phyloP scores from a whole-genome alignment of 1,139 yeast species.

The Suhomyces wounanorum region DNA sequence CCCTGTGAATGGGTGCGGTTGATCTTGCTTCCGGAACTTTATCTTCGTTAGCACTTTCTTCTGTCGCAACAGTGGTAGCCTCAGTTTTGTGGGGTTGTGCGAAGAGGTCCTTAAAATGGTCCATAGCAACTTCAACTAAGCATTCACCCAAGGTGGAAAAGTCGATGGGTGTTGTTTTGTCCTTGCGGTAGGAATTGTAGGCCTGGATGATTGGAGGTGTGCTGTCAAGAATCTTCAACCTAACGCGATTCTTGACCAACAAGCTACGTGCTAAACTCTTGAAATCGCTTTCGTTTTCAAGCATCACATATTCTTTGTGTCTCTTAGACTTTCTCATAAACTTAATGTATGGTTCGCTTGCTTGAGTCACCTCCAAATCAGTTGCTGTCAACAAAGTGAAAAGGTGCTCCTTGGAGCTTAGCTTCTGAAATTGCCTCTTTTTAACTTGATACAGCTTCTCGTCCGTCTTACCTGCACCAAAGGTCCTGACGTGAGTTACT shows the following conservation, averaged over 20 bases:
- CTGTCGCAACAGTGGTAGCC: not conserved
- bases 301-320: slow-evolving; percentile 40
- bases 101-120: slow-evolving; percentile 26
- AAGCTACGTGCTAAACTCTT: slow-evolving; percentile 48
- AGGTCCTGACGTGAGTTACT: slow-evolving; percentile 15
- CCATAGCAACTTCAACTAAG: slow-evolving; percentile 27
- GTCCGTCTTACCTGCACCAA: slow-evolving; percentile 3
- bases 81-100: slow-evolving; percentile 1
- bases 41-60: not conserved
- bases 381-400: slow-evolving; percentile 14
- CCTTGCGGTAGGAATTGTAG: slow-evolving; percentile 11
- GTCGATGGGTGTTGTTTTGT: slow-evolving; percentile 19
- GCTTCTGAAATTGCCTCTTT: slow-evolving; percentile 8
- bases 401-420: slow-evolving; percentile 17
- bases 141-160: slow-evolving; percentile 27
- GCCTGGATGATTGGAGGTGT: slow-evolving; percentile 3
- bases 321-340: slow-evolving; percentile 45
- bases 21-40: not conserved
- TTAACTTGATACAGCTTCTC: slow-evolving; percentile 6
- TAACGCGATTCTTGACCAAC: slow-evolving; percentile 44
- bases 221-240: slow-evolving; percentile 30
- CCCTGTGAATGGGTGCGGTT: slow-evolving; percentile 37
- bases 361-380: slow-evolving; percentile 10
- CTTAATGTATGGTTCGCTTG: slow-evolving; percentile 12
- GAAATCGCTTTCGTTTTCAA: slow-evolving; percentile 45